These are phyloP conservation scores for Cicer arietinum DNA, from an alignment of 306 rosid species.

Conservation along the genomic window DNA sequence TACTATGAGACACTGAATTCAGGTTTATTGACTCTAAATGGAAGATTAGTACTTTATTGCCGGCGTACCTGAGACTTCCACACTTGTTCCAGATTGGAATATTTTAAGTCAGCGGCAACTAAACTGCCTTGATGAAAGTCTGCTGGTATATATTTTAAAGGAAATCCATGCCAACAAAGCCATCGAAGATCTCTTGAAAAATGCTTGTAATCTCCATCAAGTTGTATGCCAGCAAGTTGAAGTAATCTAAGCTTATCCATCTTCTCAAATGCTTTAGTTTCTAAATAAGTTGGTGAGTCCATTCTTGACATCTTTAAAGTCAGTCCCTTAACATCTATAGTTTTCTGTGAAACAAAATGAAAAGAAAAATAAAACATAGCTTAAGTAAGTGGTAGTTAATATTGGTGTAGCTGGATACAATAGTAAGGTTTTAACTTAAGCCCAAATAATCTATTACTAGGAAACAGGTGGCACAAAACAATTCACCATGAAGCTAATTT, in stretches of 20 bases:
- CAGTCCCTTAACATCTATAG: slow-evolving; percentile 2
- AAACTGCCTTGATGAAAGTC: neutral
- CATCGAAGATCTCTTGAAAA: neutral
- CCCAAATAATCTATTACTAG: neutral
- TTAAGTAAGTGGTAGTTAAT: neutral
- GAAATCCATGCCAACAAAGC: slow-evolving; percentile 19
- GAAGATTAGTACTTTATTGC: neutral
- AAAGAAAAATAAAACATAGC: neutral
- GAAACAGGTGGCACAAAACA: neutral
- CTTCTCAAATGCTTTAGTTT: neutral
- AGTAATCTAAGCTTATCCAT: slow-evolving; percentile 6
- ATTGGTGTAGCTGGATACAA: neutral
- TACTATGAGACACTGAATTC: neutral
- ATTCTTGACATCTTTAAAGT: slow-evolving; percentile 14
- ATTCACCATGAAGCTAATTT: neutral
- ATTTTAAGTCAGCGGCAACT: slow-evolving; percentile 6
- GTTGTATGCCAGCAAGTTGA: neutral
- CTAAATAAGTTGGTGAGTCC: neutral
- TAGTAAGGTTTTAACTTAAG: neutral
- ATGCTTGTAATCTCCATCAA: neutral
- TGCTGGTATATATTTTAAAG: neutral
- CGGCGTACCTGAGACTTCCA: slow-evolving; percentile 18
- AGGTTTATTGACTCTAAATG: neutral
- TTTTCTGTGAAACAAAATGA: slow-evolving; percentile 4
- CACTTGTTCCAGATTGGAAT: neutral